Conservation (phyloP, 805 yeast genomes). For the Saccharomycopsis olivae region DNA sequence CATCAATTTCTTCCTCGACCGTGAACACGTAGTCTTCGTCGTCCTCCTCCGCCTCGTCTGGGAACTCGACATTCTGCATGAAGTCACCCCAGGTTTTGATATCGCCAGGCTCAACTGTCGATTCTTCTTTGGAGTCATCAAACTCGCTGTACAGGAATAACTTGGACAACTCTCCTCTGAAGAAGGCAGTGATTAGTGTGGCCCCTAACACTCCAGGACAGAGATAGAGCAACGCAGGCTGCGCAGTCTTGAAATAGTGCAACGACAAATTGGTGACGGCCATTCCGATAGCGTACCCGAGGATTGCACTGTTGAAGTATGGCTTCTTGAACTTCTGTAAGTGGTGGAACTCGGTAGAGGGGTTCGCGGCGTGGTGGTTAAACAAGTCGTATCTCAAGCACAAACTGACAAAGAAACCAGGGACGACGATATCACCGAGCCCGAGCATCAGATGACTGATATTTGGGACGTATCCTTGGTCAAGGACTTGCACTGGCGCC, state of each 20-base stretch:
- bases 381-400: conserved; percentile 45
- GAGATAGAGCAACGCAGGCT: conserved; percentile 58
- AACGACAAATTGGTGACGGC: conserved; percentile 31
- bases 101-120: conserved; percentile 17
- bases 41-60: conserved; percentile 10
- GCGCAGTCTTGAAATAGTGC: conserved; percentile 34
- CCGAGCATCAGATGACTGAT: conserved; percentile 38
- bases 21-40: conserved; percentile 3
- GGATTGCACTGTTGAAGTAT: conserved; percentile 37
- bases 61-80: conserved; percentile 1
- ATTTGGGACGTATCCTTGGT: conserved; percentile 12
- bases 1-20: conserved; percentile 1
- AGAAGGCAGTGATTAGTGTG: conserved; percentile 26
- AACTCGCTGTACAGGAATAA: conserved; percentile 31
- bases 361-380: conserved; percentile 26
- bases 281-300: conserved; percentile 40
- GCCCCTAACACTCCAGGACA: conserved; percentile 38
- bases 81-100: not conserved
- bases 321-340: conserved; percentile 29
- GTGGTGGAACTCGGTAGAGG: conserved; percentile 30
- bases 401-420: conserved; percentile 43
- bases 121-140: conserved; percentile 8
- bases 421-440: conserved; percentile 55
- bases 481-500: conserved; percentile 8
- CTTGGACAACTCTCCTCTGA: conserved; percentile 30